Conservation (phyloP, 164 flowering plant genomes). For the grape (Vitis vinifera) region DNA sequence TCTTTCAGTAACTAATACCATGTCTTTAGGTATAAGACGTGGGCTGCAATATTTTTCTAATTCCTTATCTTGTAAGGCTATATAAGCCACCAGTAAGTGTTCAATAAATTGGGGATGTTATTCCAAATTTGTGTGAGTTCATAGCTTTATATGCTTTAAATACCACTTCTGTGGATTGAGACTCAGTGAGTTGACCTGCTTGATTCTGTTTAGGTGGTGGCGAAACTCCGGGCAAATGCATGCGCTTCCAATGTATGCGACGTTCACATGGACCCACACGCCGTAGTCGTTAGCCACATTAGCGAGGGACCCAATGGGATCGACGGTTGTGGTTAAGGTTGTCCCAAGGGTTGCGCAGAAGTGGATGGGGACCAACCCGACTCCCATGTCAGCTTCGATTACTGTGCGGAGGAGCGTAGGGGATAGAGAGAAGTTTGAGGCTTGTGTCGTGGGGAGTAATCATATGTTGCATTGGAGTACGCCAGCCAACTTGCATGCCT, state of each 20-base stretch:
- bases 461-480: conserved; percentile 37
- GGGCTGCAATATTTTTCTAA: too few species aligned
- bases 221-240: conserved; percentile 74
- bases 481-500: conserved; percentile 49
- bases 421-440: conserved; percentile 28
- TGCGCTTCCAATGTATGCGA: conserved; percentile 61
- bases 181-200: conserved; percentile 51
- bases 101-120: too few species aligned
- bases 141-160: too few species aligned
- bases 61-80: too few species aligned
- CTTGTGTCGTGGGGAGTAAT: conserved; percentile 24
- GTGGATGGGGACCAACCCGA: conserved; percentile 52
- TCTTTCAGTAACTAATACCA: too few species aligned
- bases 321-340: conserved; percentile 62
- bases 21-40: too few species aligned
- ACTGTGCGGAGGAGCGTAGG: conserved; percentile 16
- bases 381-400: conserved; percentile 40
- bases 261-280: conserved; percentile 70
- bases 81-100: too few species aligned
- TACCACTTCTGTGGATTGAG: conserved; percentile 35
- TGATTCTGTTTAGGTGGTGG: conserved; percentile 45
- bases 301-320: conserved; percentile 40
- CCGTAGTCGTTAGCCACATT: conserved; percentile 36
- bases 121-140: too few species aligned
- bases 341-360: conserved; percentile 60